Base-by-base conservation (phyloP, 805 yeast species). In the Danielia reshetovae region DNA sequence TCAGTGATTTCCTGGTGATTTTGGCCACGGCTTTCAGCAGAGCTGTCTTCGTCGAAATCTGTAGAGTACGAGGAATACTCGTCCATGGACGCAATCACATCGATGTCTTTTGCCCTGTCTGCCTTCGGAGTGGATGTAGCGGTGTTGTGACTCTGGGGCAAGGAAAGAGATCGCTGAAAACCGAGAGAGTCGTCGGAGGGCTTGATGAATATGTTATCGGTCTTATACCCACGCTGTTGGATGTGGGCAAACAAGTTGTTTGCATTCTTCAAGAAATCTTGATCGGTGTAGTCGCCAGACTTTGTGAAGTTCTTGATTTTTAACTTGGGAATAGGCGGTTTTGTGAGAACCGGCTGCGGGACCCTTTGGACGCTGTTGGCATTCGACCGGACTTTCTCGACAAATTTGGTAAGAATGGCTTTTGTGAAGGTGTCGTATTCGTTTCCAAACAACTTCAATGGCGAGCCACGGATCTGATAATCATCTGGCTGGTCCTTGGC, bases 391-490 rank as follows among this genome's bases (percentile, higher is more conserved):
- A 46, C 50, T 16, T 44, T 41, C 12, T 46, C 48, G 24, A 46
- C 49, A 22, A 46, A 39, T 21, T 34, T 36, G n/a, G 36, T 35
- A 29, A 46, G 42, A 7, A 45, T 32, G 4, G 48, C 64, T 33
- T 62, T 62, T 8, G 73, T 67, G 35, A 54, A 67, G 0, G 73
- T 67, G 42, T 67, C 63, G 40, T 67, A 67, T 22, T 63, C 54
- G 30, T 52, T 56, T 6, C 60, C 57, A 38, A 62, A 67, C 11
- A 67, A 48, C 39, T 67, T 67, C 29, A 67, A 52, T 1, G 73
- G 73, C n/a, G 69, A 63, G 11, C 57, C 68, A 7, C 26, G 27
- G 24, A 41, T 36, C 28, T 33, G 44, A 38, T 35, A 43, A 27
- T 43, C 43, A 21, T 51, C 48, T 10, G 51, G 45, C 42, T 44